Conservation (phyloP, 2,329 filamentous ascomycete species). For the Septoria petroselini region DNA sequence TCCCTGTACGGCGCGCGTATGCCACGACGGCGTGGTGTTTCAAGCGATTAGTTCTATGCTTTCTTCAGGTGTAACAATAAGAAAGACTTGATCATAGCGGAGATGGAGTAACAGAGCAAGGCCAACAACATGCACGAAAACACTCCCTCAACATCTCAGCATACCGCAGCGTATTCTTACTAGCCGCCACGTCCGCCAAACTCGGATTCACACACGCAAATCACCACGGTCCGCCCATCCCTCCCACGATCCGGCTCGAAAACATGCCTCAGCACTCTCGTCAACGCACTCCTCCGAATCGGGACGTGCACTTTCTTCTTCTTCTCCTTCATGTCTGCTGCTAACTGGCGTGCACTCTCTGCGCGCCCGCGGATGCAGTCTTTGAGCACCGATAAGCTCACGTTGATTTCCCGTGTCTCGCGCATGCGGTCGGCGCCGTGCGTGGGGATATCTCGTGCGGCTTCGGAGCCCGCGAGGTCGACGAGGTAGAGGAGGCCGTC, state of each 20-base stretch:
- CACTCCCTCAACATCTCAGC: constrained; percentile 12
- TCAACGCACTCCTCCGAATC: constrained; percentile 10
- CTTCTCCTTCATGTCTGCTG: background rate
- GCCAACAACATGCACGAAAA: too few species aligned
- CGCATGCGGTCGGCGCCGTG: constrained; percentile 16
- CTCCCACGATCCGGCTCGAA: constrained; percentile 9
- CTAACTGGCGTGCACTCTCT: background rate
- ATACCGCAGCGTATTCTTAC: constrained; percentile 14
- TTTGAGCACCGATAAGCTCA: constrained; percentile 16
- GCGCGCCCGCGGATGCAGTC: constrained; percentile 19
- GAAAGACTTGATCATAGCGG: too few species aligned
- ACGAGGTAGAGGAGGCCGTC: constrained; percentile 17
- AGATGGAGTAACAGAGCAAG: too few species aligned
- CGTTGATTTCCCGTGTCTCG: constrained; percentile 17
- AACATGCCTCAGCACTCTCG: constrained; percentile 18
- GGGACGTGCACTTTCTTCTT: constrained; percentile 6
- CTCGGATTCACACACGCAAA: constrained; percentile 16
- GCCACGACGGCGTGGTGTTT: background rate
- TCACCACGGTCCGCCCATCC: constrained; percentile 9
- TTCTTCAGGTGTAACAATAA: too few species aligned
- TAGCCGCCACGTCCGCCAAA: constrained; percentile 8
- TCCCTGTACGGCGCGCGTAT: background rate
- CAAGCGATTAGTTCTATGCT: too few species aligned
- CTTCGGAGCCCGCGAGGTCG: constrained; percentile 19
- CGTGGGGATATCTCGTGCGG: constrained; percentile 12